phyloP scores from a whole-genome alignment of 768 basidiomycete genomes.

The Tylopilus balloui region DNA sequence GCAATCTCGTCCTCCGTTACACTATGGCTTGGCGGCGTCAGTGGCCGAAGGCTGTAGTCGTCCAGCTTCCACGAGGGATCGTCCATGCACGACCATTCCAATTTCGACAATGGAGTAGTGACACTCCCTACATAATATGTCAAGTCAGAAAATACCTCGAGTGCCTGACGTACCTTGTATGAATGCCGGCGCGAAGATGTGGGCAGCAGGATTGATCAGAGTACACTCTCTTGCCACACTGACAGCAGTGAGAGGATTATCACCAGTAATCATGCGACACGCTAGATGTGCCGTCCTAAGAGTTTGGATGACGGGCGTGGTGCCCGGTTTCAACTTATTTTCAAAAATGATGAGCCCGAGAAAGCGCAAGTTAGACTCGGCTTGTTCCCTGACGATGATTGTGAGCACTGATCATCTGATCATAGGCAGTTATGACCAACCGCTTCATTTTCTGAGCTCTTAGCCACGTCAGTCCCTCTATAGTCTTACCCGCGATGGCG shows the following conservation, averaged over 20 bases:
- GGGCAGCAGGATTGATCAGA: conserved; percentile 80
- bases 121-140: conserved; percentile 45
- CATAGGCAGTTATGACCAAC: conserved; percentile 36
- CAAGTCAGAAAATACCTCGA: not conserved
- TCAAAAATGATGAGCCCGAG: conserved; percentile 96
- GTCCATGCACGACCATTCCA: conserved; percentile 93
- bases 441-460: conserved; percentile 96
- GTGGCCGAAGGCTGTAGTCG: conserved; percentile 80
- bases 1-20: conserved; percentile 68
- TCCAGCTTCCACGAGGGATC: conserved; percentile 83
- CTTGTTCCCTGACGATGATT: conserved; percentile 67
- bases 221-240: conserved; percentile 95
- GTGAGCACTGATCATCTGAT: conserved; percentile 6
- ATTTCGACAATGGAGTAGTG: conserved; percentile 47
- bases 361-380: conserved; percentile 86
- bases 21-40: conserved; percentile 64
- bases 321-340: conserved; percentile 93
- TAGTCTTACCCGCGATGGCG: conserved; percentile 93
- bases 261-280: conserved; percentile 97
- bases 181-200: conserved; percentile 85
- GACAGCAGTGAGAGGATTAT: conserved; percentile 94
- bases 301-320: conserved; percentile 83
- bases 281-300: conserved; percentile 87
- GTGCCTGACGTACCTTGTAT: conserved; percentile 47
- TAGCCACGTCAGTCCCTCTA: conserved; percentile 92